These are phyloP conservation scores for Echria macrotheca DNA, from an alignment of 495 filamentous ascomycete species.

Conservation along the genomic window DNA sequence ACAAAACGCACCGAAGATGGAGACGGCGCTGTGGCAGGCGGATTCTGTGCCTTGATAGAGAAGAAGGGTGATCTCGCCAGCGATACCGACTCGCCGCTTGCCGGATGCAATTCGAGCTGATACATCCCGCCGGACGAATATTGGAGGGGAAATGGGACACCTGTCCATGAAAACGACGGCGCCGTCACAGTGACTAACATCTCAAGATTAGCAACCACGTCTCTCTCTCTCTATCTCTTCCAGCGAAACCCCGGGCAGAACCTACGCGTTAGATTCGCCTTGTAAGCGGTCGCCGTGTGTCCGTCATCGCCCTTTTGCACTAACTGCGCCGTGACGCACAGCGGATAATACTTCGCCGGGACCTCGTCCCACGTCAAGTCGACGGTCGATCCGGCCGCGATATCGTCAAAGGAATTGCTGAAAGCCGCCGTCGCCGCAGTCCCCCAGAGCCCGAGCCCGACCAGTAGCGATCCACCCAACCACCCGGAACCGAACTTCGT, in stretches of 20 bases:
- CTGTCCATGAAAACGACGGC: conserved; percentile 32
- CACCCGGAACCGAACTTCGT: background rate
- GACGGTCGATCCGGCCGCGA: conserved; percentile 20
- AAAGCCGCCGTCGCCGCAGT: conserved; percentile 18
- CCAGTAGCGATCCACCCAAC: background rate
- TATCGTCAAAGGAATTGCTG: conserved; percentile 24
- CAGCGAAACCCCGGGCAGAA: background rate
- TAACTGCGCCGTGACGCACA: conserved; percentile 27
- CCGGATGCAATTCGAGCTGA: conserved; percentile 31
- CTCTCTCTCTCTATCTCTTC: background rate
- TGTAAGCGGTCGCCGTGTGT: conserved; percentile 24
- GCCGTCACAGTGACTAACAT: conserved; percentile 22
- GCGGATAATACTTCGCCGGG: conserved; percentile 22
- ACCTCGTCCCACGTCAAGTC: conserved; percentile 27
- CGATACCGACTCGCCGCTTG: conserved; percentile 15
- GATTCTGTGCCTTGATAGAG: too few relatives aligned
- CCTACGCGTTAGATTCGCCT: conserved; percentile 31
- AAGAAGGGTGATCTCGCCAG: conserved; percentile 26
- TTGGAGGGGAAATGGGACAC: conserved; percentile 33
- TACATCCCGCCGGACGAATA: conserved; percentile 33
- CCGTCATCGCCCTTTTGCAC: conserved; percentile 30
- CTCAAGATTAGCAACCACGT: conserved; percentile 10
- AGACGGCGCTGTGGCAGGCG: too few relatives aligned
- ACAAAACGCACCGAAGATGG: too few relatives aligned
- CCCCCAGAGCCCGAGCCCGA: background rate